Conservation (phyloP, 2,329 filamentous ascomycete genomes). For the Sarocladium strictum region DNA sequence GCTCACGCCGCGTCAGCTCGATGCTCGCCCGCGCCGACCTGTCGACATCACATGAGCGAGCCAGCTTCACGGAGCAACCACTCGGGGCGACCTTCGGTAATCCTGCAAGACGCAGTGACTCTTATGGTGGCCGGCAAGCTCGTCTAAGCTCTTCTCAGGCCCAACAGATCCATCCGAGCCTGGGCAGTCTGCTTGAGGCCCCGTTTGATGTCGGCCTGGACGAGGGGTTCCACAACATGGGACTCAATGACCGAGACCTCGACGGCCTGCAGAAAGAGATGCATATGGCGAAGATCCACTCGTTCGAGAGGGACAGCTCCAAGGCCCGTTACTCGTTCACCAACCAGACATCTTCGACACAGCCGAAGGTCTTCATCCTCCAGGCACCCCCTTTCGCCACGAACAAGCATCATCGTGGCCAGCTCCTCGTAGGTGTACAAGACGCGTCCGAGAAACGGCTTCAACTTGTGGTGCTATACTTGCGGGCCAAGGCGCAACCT, state of each 20-base stretch:
- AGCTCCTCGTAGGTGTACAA: constrained; percentile 63
- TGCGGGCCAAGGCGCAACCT: constrained; percentile 29
- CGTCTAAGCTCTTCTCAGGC: constrained; percentile 35
- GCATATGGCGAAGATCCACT: constrained; percentile 65
- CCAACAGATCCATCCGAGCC: constrained; percentile 41
- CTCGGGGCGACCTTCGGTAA: constrained; percentile 28
- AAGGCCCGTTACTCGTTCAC: constrained; percentile 56
- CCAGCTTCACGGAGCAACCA: constrained; percentile 67
- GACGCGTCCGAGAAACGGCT: constrained; percentile 62
- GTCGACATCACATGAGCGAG: constrained; percentile 75
- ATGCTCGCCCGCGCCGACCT: constrained; percentile 82
- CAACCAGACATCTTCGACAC: constrained; percentile 42
- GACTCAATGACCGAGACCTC: constrained; percentile 64
- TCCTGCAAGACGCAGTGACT: constrained; percentile 61
- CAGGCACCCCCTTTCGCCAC: constrained; percentile 50
- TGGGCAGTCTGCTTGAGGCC: constrained; percentile 60
- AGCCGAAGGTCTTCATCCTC: constrained; percentile 63
- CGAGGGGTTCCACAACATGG: constrained; percentile 67
- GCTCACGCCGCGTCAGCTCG: constrained; percentile 80
- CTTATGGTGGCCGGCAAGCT: constrained; percentile 47
- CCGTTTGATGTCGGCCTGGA: constrained; percentile 66
- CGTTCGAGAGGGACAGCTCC: constrained; percentile 54
- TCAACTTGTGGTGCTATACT: constrained; percentile 58
- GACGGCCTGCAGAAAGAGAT: constrained; percentile 68
- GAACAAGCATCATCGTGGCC: constrained; percentile 46